phyloP scores from a whole-genome alignment of 805 yeast genomes.

The Phaffomyces antillensis region DNA sequence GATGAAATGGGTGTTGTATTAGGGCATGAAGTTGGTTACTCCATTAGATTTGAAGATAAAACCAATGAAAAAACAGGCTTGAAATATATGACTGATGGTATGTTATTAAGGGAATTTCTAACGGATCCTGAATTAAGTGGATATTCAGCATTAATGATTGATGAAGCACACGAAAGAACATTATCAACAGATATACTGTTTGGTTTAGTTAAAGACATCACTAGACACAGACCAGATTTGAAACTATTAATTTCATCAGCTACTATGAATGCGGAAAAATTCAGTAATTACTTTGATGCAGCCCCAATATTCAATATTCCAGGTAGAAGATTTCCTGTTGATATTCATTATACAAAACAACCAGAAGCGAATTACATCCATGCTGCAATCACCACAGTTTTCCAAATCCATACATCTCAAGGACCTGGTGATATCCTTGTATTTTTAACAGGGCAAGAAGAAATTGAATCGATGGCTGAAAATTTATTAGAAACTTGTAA shows the following conservation, averaged over 20 bases:
- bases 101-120: slow-evolving; percentile 79
- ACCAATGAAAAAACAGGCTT: slow-evolving; percentile 59
- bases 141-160: slow-evolving; percentile 85
- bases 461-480: slow-evolving; percentile 78
- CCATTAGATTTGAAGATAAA: slow-evolving; percentile 79
- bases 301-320: slow-evolving; percentile 90
- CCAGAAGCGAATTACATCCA: slow-evolving; percentile 90
- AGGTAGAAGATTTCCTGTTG: slow-evolving; percentile 91
- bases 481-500: slow-evolving; percentile 56
- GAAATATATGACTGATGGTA: slow-evolving; percentile 95
- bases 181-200: slow-evolving; percentile 81
- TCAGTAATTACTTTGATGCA: slow-evolving; percentile 69
- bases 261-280: slow-evolving; percentile 84
- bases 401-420: slow-evolving; percentile 75
- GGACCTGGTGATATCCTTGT: slow-evolving; percentile 81
- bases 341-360: slow-evolving; percentile 69
- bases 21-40: slow-evolving; percentile 88
- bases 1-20: slow-evolving; percentile 75
- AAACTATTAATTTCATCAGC: slow-evolving; percentile 85
- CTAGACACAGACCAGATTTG: slow-evolving; percentile 57
- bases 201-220: slow-evolving; percentile 71
- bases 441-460: slow-evolving; percentile 94
- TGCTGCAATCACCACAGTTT: slow-evolving; percentile 81
- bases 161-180: slow-evolving; percentile 96
- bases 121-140: slow-evolving; percentile 60